These are phyloP conservation scores for Kodamaea plutei DNA, from an alignment of 1,139 yeast species.

Conservation along the genomic window DNA sequence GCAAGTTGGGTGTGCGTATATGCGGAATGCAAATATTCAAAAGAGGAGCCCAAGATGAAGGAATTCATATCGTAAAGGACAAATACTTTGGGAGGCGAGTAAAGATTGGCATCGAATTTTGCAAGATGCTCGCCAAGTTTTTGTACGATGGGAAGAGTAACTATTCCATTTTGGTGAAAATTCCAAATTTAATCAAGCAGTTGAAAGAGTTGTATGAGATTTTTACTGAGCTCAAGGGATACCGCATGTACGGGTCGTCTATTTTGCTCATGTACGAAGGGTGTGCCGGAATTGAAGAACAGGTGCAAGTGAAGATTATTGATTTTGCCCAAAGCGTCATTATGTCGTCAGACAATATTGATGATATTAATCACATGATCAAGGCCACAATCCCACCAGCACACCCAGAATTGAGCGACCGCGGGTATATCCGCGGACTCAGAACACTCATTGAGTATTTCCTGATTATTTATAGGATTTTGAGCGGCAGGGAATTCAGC, in stretches of 20 bases:
- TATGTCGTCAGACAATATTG: conserved; percentile 47
- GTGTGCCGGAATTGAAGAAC: conserved; percentile 15
- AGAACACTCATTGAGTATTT: conserved; percentile 63
- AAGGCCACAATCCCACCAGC: conserved; percentile 54
- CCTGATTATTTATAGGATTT: conserved; percentile 45
- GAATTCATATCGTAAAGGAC: conserved; percentile 8
- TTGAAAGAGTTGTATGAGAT: conserved; percentile 55
- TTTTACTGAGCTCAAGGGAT: conserved; percentile 60
- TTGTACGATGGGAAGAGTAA: conserved; percentile 67
- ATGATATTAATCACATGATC: conserved; percentile 9
- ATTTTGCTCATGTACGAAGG: conserved; percentile 88
- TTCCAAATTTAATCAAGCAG: conserved; percentile 62
- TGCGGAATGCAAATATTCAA: conserved; percentile 76
- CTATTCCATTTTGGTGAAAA: conserved; percentile 60
- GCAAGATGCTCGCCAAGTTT: conserved; percentile 67
- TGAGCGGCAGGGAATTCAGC: conserved; percentile 28
- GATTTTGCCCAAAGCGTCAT: conserved; percentile 96
- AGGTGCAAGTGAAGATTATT: conserved; percentile 65
- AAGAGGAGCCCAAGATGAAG: conserved; percentile 15
- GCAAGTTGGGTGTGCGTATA: conserved; percentile 80
- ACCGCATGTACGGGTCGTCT: conserved; percentile 89
- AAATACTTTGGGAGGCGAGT: conserved; percentile 81
- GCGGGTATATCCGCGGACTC: conserved; percentile 83
- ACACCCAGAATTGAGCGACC: conserved; percentile 61
- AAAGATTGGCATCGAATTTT: conserved; percentile 71